phyloP scores from a whole-genome alignment of 179 eudicot species.

The Camellia oleifera region DNA sequence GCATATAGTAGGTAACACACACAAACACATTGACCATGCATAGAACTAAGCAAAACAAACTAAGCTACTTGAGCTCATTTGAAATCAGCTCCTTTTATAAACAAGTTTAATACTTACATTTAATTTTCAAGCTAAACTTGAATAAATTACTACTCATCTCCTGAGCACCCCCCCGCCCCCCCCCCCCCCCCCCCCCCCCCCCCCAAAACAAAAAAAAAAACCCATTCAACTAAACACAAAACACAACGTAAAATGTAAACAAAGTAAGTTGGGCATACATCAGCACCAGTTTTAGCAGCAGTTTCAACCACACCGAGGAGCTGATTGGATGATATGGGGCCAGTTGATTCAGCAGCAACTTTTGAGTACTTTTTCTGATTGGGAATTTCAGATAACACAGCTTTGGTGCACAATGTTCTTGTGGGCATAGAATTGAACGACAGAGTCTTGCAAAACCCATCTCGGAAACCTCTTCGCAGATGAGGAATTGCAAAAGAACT shows the following conservation, averaged over 20 bases:
- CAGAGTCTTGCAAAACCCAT: slow-evolving; percentile 22
- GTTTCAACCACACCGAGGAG: slow-evolving; percentile 62
- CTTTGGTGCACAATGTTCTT: slow-evolving; percentile 24
- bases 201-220: too few species aligned
- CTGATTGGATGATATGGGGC: slow-evolving; percentile 46
- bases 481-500: slow-evolving; percentile 14
- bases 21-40: neutral
- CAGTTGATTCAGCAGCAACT: slow-evolving; percentile 55
- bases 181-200: too few species aligned
- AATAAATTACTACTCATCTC: too few species aligned
- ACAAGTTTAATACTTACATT: too few species aligned
- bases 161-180: too few species aligned
- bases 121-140: too few species aligned
- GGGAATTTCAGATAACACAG: slow-evolving; percentile 39
- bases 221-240: too few species aligned
- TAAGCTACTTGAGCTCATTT: too few species aligned
- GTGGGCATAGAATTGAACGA: slow-evolving; percentile 16
- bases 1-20: neutral
- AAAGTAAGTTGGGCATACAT: slow-evolving; percentile 36
- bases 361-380: slow-evolving; percentile 38
- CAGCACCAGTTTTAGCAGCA: slow-evolving; percentile 86
- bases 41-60: neutral
- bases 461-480: slow-evolving; percentile 10
- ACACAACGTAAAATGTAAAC: too few species aligned
- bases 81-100: too few species aligned